Percentiles rank a stretch among this genome's conserved stretches.
Evolutionary conservation across 2,329 filamentous ascomycete species (phyloP).

Genomic region (Colletotrichum liaoningense): DNA sequence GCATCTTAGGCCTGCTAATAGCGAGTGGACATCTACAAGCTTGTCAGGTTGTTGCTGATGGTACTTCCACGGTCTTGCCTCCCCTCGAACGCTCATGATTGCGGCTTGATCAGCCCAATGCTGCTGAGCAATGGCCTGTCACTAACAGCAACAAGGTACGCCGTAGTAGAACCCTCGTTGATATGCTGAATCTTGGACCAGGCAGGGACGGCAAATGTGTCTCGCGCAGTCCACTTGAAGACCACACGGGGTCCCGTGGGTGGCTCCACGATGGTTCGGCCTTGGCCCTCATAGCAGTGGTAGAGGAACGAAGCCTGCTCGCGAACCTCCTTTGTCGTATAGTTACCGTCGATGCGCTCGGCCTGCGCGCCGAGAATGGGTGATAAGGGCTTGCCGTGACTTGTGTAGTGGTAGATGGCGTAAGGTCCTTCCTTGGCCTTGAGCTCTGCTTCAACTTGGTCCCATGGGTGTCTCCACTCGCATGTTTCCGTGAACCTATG

Average conservation of each 20-base stretch:
- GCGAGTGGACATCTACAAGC: no score
- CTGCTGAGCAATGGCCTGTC: slow-evolving; percentile 48
- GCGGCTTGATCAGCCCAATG: slow-evolving; percentile 40
- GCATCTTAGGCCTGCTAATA: neutral
- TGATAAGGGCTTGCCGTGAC: slow-evolving; percentile 48
- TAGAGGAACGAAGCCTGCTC: slow-evolving; percentile 64
- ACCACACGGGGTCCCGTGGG: slow-evolving; percentile 44
- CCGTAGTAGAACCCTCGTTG: slow-evolving; percentile 42
- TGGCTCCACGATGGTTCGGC: slow-evolving; percentile 52
- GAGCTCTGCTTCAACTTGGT: slow-evolving; percentile 51
- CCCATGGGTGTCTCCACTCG: slow-evolving; percentile 58
- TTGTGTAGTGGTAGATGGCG: slow-evolving; percentile 50
- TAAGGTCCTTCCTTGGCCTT: slow-evolving; percentile 45
- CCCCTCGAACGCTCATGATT: neutral
- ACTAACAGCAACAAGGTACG: slow-evolving; percentile 48
- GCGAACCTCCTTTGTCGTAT: slow-evolving; percentile 47
- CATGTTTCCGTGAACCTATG: slow-evolving; percentile 47
- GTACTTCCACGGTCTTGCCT: neutral
- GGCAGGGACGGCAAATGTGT: slow-evolving; percentile 65
- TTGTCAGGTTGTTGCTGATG: neutral
- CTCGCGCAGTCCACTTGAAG: slow-evolving; percentile 57
- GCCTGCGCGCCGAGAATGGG: slow-evolving; percentile 60
- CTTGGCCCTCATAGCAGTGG: slow-evolving; percentile 62
- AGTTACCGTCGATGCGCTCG: slow-evolving; percentile 54
- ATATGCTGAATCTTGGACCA: slow-evolving; percentile 63